Conservation (phyloP, 805 yeast genomes). For the Wickerhamiella sorbophila region DNA sequence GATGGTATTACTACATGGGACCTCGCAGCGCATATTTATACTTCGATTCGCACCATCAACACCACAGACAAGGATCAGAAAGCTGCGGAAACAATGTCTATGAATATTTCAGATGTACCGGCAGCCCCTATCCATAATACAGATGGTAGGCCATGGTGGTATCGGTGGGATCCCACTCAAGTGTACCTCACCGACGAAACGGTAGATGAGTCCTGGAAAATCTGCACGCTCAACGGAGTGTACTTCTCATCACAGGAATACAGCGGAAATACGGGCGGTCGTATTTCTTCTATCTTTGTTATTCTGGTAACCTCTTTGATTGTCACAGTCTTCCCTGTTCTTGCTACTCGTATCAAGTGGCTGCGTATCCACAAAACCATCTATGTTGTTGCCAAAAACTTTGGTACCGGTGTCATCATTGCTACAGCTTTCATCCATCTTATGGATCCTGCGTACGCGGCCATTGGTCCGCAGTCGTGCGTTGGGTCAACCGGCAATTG, state of each 20-base stretch:
- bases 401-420: conserved; percentile 65
- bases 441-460: conserved; percentile 29
- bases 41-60: too few relatives aligned
- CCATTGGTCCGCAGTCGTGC: conserved; percentile 25
- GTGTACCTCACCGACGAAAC: conserved; percentile 22
- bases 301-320: conserved; percentile 36
- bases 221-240: conserved; percentile 31
- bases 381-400: conserved; percentile 30
- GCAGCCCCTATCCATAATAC: neutral
- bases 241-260: conserved; percentile 30
- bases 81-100: too few relatives aligned
- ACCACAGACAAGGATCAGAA: too few relatives aligned
- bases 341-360: conserved; percentile 17
- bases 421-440: conserved; percentile 66
- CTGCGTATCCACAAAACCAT: conserved; percentile 20
- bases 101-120: conserved; percentile 1
- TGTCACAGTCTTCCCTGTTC: conserved; percentile 33
- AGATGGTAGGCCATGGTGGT: conserved; percentile 12
- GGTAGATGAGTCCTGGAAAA: conserved; percentile 29
- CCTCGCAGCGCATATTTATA: too few relatives aligned
- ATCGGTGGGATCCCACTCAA: conserved; percentile 21
- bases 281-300: conserved; percentile 48
- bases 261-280: conserved; percentile 32
- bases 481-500: conserved; percentile 33
- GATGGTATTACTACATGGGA: too few relatives aligned